These are phyloP conservation scores for Aspergillus japonicus DNA, from an alignment of 2,329 filamentous ascomycete genomes.

Conservation along the genomic window DNA sequence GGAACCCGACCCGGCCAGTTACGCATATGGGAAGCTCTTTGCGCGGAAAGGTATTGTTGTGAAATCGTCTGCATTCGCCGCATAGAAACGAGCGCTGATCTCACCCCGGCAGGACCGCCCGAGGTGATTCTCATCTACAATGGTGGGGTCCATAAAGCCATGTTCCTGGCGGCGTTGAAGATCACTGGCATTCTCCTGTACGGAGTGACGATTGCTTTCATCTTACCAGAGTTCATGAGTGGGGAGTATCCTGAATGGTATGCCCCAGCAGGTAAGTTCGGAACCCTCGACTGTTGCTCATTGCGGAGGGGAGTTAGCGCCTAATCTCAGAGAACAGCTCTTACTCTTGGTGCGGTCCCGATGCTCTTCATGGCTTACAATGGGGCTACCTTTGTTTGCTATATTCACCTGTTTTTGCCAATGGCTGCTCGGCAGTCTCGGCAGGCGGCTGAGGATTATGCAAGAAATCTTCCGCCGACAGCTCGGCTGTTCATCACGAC, in stretches of 20 bases:
- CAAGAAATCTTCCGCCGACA: constrained; percentile 44
- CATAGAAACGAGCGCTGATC: constrained; percentile 2
- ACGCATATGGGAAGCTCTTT: constrained; percentile 25
- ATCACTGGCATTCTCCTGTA: constrained; percentile 69
- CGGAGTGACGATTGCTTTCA: constrained; percentile 63
- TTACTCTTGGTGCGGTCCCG: constrained; percentile 62
- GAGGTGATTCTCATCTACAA: constrained; percentile 68
- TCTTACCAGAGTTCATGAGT: constrained; percentile 58
- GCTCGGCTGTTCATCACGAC: constrained; percentile 47
- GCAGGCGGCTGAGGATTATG: constrained; percentile 44
- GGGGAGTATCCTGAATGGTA: constrained; percentile 44
- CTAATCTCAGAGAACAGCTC: constrained; percentile 44
- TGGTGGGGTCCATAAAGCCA: constrained; percentile 65
- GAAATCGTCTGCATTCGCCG: background rate
- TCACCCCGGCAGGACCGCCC: constrained; percentile 31
- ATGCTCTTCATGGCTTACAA: constrained; percentile 63
- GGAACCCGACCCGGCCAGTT: constrained; percentile 16
- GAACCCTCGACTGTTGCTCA: background rate
- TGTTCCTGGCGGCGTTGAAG: constrained; percentile 69
- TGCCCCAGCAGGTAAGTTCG: constrained; percentile 40
- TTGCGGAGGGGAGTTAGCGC: background rate
- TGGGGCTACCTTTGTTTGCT: constrained; percentile 69
- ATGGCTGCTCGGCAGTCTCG: constrained; percentile 62
- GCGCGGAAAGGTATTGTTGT: constrained; percentile 29
- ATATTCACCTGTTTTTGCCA: constrained; percentile 69